Evolutionary conservation across 352 stramenopile species (phyloP), one percentile per base, ranked within the genome.

Genomic region (Phytophthora vignae): DNA sequence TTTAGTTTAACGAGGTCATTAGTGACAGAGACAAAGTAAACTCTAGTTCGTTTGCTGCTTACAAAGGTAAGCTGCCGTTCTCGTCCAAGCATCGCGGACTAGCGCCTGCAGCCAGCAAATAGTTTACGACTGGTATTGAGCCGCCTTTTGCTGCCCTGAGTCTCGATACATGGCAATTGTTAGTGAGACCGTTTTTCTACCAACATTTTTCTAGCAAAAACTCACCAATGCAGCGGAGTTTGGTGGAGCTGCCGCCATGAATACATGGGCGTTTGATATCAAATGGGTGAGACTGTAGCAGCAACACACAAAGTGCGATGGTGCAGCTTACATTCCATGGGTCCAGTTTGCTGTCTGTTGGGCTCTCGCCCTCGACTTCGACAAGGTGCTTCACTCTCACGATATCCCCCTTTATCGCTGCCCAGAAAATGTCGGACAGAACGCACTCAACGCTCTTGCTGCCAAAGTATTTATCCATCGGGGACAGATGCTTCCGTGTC

Each of bases 21-120:
- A 29, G 19, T 27, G 15, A n/a, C 46, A 14, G 1, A 4, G 25
- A 5, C 38, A n/a, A 29, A 55, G 57, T 19, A 11, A 46, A 25
- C 5, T 15, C 11, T 29, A 15, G 6, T 10, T 44, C 4, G n/a
- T 11, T 29, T 5, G n/a, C 22, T 4, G 59, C 74, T 9, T 75
- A 92, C 87, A 94, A 58, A 31, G 87, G 85, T 49, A 92, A 78
- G 55, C 87, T 93, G 11, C 87, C 85, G 44, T 89, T 93, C 74
- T 92, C 83, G 27, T 93, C 87, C 4, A 91, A 64, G 22, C 55
- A 79, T 36, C 80, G 76, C 6, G 82, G 78, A 49, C 73, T 87
- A 10, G 84, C 87, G n/a, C 84, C 83, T 25, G 73, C 69, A 25
- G 58, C 38, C 3, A 94, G 55, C 1, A 94, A 65, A 42, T 88